These are phyloP conservation scores for Malassezia obtusa DNA, from an alignment of 1,284 basidiomycete genomes.

Conservation along the genomic window DNA sequence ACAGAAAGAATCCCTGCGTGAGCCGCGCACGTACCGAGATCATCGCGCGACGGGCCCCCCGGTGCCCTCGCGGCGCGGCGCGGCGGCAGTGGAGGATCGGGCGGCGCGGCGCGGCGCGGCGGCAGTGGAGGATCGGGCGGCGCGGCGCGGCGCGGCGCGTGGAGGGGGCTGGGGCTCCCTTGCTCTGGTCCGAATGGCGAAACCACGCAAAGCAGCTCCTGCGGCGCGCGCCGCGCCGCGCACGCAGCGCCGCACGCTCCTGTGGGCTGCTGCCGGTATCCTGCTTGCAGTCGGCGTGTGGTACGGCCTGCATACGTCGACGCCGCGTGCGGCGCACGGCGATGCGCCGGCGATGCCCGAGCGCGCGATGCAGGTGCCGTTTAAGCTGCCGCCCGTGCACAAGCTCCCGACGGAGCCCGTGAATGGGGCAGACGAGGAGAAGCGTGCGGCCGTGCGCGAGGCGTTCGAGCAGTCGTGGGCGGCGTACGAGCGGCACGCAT, in stretches of 20 bases:
- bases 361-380: slow-evolving; percentile 13
- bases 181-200: neutral
- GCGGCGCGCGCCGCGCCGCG: neutral
- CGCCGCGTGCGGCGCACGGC: too few species aligned
- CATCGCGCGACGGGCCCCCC: neutral
- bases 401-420: slow-evolving; percentile 24
- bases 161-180: too few species aligned
- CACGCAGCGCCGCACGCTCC: neutral
- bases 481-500: slow-evolving; percentile 39
- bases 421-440: slow-evolving; percentile 21
- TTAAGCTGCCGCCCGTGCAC: slow-evolving; percentile 21
- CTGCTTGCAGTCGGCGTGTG: neutral
- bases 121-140: neutral
- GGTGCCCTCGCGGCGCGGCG: too few species aligned
- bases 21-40: slow-evolving; percentile 7
- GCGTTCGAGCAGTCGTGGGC: slow-evolving; percentile 43
- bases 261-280: neutral
- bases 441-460: slow-evolving; percentile 24
- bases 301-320: neutral
- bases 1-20: slow-evolving; percentile 78
- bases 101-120: neutral
- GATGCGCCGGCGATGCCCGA: too few species aligned
- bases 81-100: too few species aligned
- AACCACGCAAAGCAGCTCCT: too few species aligned
- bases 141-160: too few species aligned